Evolutionary conservation across 192 early-diverging fungal genomes (phyloP), one percentile per base, ranked within the genome.

Genomic region (Rhizoclosmatium globosum): DNA sequence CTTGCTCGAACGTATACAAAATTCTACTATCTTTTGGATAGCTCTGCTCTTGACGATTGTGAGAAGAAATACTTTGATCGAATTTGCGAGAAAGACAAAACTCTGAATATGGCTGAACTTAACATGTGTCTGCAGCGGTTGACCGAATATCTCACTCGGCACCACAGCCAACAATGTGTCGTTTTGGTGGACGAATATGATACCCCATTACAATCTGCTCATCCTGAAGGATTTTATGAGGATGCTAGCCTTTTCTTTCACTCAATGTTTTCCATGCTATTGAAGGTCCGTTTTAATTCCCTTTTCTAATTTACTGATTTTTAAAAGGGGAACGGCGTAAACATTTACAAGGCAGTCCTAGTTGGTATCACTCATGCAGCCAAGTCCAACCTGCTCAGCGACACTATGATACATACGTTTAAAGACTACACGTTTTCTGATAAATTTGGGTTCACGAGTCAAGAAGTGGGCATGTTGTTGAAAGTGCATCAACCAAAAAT

Each of bases 141-240:
- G 46, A 46, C 46, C 21, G 41, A 47, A 46, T n/a, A n/a, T n/a
- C n/a, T n/a, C n/a, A n/a, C n/a, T n/a, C 66, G 66, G 41, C 46
- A 68, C 66, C 43, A 68, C 1, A 1, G 46, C 43, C 11, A 47
- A 17, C 66, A 0, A 41, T 68, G 66, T 68, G 66, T 68, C 66
- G 66, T 68, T 68, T 47, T 68, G 43, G 66, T 68, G 39, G 66
- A 68, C 44, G 66, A 68, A 46, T 68, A 68, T 21, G 66, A 68
- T 21, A 21, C 19, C 13, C 66, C 66, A 4, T 47, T 68, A 13
- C 31, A 39, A 21, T 42, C 19, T 68, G 66, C 66, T 13, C 46
- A 68, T 23, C 66, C 4, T 9, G 21, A 46, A 68, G 21, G 21
- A 44, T 68, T 43, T 46, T 68, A 42, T 46, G 41, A 46, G 0